Evolutionary conservation across 2,329 filamentous ascomycete genomes (phyloP).

Genomic region (Exophiala xenobiotica): DNA sequence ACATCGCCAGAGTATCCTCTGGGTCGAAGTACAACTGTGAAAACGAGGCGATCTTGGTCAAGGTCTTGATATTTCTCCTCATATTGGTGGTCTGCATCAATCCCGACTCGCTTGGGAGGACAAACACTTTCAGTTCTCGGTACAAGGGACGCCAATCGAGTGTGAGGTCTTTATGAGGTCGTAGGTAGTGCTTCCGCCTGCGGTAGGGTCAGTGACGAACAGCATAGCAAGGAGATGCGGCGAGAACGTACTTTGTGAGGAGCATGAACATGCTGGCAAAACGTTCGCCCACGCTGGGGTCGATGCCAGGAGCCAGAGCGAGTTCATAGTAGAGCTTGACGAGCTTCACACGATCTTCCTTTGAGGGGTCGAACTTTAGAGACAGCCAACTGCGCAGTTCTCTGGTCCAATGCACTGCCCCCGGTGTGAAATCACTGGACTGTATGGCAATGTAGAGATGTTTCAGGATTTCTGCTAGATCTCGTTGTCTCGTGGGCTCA

Average conservation of each 20-base stretch:
- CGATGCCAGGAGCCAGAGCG: constrained; percentile 82
- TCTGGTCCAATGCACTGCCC: constrained; percentile 93
- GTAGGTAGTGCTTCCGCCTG: constrained; percentile 93
- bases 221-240: neutral
- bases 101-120: constrained; percentile 78
- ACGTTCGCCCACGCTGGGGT: constrained; percentile 76
- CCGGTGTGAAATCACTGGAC: constrained; percentile 89
- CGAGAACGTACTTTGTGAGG: constrained; percentile 83
- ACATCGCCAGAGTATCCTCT: constrained; percentile 74
- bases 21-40: constrained; percentile 92
- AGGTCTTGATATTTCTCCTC: constrained; percentile 67
- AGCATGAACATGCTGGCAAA: constrained; percentile 97
- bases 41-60: constrained; percentile 88
- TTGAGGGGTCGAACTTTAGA: constrained; percentile 94
- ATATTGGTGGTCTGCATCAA: constrained; percentile 61
- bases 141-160: constrained; percentile 93
- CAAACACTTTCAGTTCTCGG: constrained; percentile 86
- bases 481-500: constrained; percentile 71
- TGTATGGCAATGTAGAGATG: constrained; percentile 90
- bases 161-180: constrained; percentile 81
- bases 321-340: constrained; percentile 94
- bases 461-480: constrained; percentile 83
- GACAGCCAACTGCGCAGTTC: constrained; percentile 94
- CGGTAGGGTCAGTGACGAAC: constrained; percentile 31
- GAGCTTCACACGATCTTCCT: constrained; percentile 76